Evolutionary conservation across 192 early-diverging fungal genomes (phyloP).

Genomic region (Linnemannia elongata): DNA sequence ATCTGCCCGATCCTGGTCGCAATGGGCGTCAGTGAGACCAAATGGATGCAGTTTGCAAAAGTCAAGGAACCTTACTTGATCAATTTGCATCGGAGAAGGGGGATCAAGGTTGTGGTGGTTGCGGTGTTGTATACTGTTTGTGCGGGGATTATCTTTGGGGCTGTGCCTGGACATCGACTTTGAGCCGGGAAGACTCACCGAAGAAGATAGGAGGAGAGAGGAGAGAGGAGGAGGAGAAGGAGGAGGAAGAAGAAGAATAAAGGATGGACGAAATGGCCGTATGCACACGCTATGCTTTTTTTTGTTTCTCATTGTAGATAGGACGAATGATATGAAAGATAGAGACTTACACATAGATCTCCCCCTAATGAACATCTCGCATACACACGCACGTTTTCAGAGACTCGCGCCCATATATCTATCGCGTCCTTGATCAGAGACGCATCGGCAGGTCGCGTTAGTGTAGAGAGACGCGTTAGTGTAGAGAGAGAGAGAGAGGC

Average conservation of each 20-base stretch:
- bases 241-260: not conserved
- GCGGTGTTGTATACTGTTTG: conserved; percentile 36
- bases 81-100: conserved; percentile 29
- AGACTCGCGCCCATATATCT: too few relatives aligned
- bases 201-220: not conserved
- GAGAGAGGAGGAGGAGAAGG: too few relatives aligned
- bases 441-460: too few relatives aligned
- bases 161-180: conserved; percentile 40
- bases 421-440: too few relatives aligned
- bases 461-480: too few relatives aligned
- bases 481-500: too few relatives aligned
- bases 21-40: conserved; percentile 38
- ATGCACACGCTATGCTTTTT: not conserved
- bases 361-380: not conserved
- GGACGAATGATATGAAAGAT: not conserved
- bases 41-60: conserved; percentile 44
- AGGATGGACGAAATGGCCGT: not conserved
- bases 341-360: not conserved
- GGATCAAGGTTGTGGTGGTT: conserved; percentile 18
- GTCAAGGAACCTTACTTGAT: conserved; percentile 47
- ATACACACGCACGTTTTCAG: too few relatives aligned
- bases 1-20: conserved; percentile 39
- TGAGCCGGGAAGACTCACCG: not conserved
- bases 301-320: not conserved
- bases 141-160: conserved; percentile 33